phyloP scores from a whole-genome alignment of 2,329 filamentous ascomycete genomes.

The Talaromyces sp. region DNA sequence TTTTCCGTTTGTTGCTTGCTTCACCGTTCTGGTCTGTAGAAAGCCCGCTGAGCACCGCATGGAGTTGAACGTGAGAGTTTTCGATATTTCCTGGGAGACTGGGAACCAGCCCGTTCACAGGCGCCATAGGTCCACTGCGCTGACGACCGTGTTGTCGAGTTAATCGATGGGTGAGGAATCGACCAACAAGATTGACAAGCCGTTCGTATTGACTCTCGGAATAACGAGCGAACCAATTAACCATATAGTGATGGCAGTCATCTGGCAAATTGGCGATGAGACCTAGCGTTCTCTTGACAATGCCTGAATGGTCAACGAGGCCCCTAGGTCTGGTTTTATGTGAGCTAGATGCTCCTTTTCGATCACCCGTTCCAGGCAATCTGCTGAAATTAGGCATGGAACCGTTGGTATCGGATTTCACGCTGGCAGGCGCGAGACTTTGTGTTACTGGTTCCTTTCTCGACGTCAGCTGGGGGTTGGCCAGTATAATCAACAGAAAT shows the following conservation, averaged over 20 bases:
- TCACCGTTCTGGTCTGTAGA: slow-evolving; percentile 2
- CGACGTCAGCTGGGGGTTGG: slow-evolving; percentile 63
- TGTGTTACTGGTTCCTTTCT: slow-evolving; percentile 2
- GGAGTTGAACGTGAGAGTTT: slow-evolving; percentile 58
- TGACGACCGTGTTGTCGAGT: slow-evolving; percentile 65
- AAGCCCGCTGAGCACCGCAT: slow-evolving; percentile 58
- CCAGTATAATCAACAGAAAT: slow-evolving; percentile 71
- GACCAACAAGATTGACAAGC: slow-evolving; percentile 69
- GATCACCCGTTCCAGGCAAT: slow-evolving; percentile 13
- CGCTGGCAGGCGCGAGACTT: slow-evolving; percentile 8
- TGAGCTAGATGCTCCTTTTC: slow-evolving; percentile 14
- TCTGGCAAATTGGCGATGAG: slow-evolving; percentile 69
- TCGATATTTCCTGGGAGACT: slow-evolving; percentile 60
- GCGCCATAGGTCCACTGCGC: slow-evolving; percentile 54
- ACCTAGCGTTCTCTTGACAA: slow-evolving; percentile 79
- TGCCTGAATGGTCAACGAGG: slow-evolving; percentile 68
- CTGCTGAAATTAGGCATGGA: slow-evolving; percentile 10
- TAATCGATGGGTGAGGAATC: slow-evolving; percentile 77
- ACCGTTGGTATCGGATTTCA: background rate
- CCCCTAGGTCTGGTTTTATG: slow-evolving; percentile 26
- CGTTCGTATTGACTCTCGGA: slow-evolving; percentile 62
- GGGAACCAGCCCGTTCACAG: slow-evolving; percentile 60
- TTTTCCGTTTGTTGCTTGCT: slow-evolving; percentile 37
- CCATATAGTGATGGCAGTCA: slow-evolving; percentile 69
- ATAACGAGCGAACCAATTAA: slow-evolving; percentile 71